phyloP scores from a whole-genome alignment of 768 basidiomycete genomes.

The Tremella fuciformis region DNA sequence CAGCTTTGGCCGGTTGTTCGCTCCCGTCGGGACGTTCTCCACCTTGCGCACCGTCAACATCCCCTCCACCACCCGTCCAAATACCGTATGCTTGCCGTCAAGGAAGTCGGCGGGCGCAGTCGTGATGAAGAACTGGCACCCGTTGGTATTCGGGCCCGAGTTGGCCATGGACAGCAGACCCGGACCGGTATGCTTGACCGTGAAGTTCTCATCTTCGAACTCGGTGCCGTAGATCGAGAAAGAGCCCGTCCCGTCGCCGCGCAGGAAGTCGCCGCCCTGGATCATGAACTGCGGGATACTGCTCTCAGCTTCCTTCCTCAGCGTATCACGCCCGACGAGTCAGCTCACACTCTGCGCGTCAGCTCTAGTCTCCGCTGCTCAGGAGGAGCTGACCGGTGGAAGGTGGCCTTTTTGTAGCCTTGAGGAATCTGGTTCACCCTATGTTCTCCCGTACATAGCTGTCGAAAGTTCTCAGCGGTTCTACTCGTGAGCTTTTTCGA shows the following conservation, averaged over 20 bases:
- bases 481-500: slow-evolving; percentile 53
- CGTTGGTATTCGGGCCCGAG: slow-evolving; percentile 90
- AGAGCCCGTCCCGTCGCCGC: slow-evolving; percentile 89
- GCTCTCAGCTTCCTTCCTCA: neutral
- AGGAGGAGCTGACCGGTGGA: slow-evolving; percentile 70
- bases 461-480: slow-evolving; percentile 96
- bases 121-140: slow-evolving; percentile 98
- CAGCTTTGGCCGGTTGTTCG: slow-evolving; percentile 44
- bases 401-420: slow-evolving; percentile 86
- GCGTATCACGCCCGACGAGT: neutral
- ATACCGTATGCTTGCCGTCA: slow-evolving; percentile 59
- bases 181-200: slow-evolving; percentile 78
- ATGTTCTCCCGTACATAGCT: slow-evolving; percentile 95
- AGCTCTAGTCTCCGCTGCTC: slow-evolving; percentile 10
- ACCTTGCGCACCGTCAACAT: slow-evolving; percentile 95
- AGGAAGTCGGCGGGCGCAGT: slow-evolving; percentile 92
- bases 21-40: slow-evolving; percentile 81
- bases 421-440: slow-evolving; percentile 81
- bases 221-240: slow-evolving; percentile 97
- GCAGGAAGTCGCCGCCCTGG: slow-evolving; percentile 94
- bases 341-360: slow-evolving; percentile 65
- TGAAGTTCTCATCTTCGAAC: slow-evolving; percentile 97
- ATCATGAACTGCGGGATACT: slow-evolving; percentile 73
- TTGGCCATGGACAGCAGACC: slow-evolving; percentile 96
- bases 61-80: slow-evolving; percentile 59